Evolutionary conservation across 176 grass and related monocot genomes (phyloP).

Genomic region (Cenchrus purpureus): DNA sequence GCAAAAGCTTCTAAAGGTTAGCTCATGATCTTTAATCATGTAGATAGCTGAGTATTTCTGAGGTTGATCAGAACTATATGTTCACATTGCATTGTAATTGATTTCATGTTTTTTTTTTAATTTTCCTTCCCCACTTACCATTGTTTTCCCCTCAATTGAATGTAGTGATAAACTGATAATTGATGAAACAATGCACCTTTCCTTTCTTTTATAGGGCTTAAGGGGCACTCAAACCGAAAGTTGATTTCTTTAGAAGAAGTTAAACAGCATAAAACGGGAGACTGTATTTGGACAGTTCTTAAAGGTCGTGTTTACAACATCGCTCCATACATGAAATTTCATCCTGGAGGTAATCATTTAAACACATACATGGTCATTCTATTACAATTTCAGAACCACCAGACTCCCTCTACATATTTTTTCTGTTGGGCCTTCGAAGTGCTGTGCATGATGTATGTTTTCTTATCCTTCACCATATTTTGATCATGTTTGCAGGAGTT

Average conservation of each 20-base stretch:
- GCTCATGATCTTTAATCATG: slow-evolving; percentile 2
- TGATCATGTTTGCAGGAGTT: slow-evolving; percentile 61
- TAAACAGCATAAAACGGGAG: slow-evolving; percentile 81
- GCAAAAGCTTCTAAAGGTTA: background rate
- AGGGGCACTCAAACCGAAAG: slow-evolving; percentile 68
- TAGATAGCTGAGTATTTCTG: background rate
- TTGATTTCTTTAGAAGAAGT: slow-evolving; percentile 84
- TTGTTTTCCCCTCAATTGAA: background rate
- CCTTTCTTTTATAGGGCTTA: slow-evolving; percentile 64
- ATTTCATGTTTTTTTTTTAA: slow-evolving; percentile 21
- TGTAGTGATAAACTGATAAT: background rate
- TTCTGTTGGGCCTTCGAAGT: background rate
- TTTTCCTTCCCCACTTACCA: background rate
- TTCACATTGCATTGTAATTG: background rate
- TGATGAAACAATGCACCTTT: background rate
- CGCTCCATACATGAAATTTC: slow-evolving; percentile 95
- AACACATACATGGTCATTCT: background rate
- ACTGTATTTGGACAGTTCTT: slow-evolving; percentile 86
- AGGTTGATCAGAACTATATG: background rate
- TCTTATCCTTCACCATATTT: background rate
- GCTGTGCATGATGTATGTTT: slow-evolving; percentile 1
- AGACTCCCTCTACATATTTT: background rate
- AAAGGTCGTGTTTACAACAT: slow-evolving; percentile 96
- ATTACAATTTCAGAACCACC: slow-evolving; percentile 15
- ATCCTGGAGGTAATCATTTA: slow-evolving; percentile 75